A percentile compares a stretch with the other conserved stretches of the same genome.
Evolutionary conservation across 2,329 filamentous ascomycete genomes (phyloP).

Genomic region (Berkeleyomyces basicola): DNA sequence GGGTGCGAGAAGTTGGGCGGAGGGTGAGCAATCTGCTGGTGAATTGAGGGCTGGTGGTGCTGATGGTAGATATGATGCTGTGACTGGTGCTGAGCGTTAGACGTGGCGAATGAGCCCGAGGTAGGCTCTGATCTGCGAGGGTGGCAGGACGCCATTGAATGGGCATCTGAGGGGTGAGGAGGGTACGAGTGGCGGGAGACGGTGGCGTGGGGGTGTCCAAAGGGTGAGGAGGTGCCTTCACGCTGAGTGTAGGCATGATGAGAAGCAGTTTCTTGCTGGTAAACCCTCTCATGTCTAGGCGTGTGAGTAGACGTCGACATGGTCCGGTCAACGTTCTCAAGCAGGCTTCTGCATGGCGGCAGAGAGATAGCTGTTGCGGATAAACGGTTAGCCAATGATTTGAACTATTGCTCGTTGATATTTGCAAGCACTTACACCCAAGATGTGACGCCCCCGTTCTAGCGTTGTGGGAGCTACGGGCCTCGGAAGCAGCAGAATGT

Average conservation of each 20-base stretch:
- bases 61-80: not conserved
- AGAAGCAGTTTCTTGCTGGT: not conserved
- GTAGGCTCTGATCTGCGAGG: not conserved
- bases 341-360: conserved; percentile 2
- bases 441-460: not conserved
- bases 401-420: not conserved
- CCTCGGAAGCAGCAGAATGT: not conserved
- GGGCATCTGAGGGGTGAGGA: not conserved
- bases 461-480: not conserved
- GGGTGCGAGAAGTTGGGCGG: not conserved
- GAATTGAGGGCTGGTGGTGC: not conserved
- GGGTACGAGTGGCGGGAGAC: not conserved
- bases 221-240: not conserved
- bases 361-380: conserved; percentile 1
- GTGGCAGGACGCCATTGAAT: not conserved
- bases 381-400: not conserved
- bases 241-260: not conserved
- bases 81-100: not conserved
- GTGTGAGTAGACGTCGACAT: not conserved
- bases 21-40: not conserved
- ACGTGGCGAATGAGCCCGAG: not conserved
- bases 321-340: conserved; percentile 1
- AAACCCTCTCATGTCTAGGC: not conserved
- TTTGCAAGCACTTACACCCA: not conserved
- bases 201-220: not conserved